Evolutionary conservation across 768 basidiomycete species (phyloP).

Genomic region (Hericium erinaceus): DNA sequence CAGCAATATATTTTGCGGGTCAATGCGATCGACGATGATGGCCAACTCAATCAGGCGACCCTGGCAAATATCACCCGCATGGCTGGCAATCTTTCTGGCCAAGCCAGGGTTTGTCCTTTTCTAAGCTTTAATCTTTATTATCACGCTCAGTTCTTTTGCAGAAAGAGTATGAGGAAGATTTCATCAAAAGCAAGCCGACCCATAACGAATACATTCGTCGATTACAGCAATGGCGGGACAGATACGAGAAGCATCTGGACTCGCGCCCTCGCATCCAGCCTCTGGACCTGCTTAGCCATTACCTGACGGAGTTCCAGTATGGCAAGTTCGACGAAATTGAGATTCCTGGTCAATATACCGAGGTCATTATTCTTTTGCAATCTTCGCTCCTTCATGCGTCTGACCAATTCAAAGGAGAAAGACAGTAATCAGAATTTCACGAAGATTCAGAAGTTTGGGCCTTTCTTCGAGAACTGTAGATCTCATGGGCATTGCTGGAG

Average conservation of each 20-base stretch:
- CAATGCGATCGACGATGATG: constrained; percentile 59
- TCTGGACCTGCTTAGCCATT: constrained; percentile 81
- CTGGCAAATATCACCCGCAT: constrained; percentile 50
- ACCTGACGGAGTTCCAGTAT: constrained; percentile 96
- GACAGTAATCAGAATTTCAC: constrained; percentile 89
- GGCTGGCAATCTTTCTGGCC: constrained; percentile 46
- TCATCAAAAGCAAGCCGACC: constrained; percentile 67
- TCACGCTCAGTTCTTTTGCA: constrained; percentile 22
- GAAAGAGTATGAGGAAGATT: constrained; percentile 89
- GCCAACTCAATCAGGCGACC: constrained; percentile 46
- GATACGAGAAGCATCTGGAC: constrained; percentile 79
- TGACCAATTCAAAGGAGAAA: constrained; percentile 57
- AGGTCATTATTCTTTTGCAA: constrained; percentile 37
- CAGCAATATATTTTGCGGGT: constrained; percentile 68
- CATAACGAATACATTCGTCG: constrained; percentile 83
- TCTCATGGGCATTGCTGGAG: constrained; percentile 83
- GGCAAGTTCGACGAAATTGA: constrained; percentile 97
- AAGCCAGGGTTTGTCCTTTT: constrained; percentile 41
- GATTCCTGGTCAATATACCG: constrained; percentile 96
- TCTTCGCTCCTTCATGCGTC: neutral
- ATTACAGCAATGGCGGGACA: constrained; percentile 89
- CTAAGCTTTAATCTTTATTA: neutral
- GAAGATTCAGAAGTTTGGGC: constrained; percentile 82
- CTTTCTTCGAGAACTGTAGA: constrained; percentile 85
- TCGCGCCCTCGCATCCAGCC: constrained; percentile 75